Evolutionary conservation across 78 protist species (phyloP).

Genomic region (slime mould (Dictyostelium discoideum)): DNA sequence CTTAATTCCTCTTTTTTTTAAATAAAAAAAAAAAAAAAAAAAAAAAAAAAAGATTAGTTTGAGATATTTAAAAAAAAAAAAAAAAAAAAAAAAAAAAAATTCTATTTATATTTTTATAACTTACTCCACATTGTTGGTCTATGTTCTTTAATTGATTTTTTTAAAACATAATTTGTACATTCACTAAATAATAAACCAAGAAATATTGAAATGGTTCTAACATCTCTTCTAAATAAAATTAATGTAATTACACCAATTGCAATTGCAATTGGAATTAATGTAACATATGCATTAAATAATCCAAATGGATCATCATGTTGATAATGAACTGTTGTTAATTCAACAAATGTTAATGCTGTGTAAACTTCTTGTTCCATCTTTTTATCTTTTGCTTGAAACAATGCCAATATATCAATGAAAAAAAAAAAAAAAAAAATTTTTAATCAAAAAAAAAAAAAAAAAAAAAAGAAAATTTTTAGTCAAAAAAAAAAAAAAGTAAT

Average conservation of each 20-base stretch:
- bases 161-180: slow-evolving; percentile 56
- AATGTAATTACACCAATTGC: slow-evolving; percentile 54
- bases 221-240: slow-evolving; percentile 53
- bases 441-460: too few species aligned
- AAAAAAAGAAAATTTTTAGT: too few species aligned
- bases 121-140: slow-evolving; percentile 54
- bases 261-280: slow-evolving; percentile 49
- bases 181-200: slow-evolving; percentile 59
- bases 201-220: slow-evolving; percentile 51
- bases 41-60: too few species aligned
- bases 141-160: slow-evolving; percentile 66
- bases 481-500: too few species aligned
- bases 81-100: too few species aligned
- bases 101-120: background rate
- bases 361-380: slow-evolving; percentile 10
- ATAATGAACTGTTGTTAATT: slow-evolving; percentile 76
- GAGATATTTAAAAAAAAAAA: too few species aligned
- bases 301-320: slow-evolving; percentile 52
- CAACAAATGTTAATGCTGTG: slow-evolving; percentile 58
- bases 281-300: slow-evolving; percentile 42
- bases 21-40: too few species aligned
- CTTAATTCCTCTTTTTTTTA: slow-evolving; percentile 46
- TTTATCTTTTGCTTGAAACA: too few species aligned
- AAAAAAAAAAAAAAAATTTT: background rate
- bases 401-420: too few species aligned